Base-by-base conservation (phyloP, 2,329 filamentous ascomycete genomes). In the Lasiodiplodia sp. region DNA sequence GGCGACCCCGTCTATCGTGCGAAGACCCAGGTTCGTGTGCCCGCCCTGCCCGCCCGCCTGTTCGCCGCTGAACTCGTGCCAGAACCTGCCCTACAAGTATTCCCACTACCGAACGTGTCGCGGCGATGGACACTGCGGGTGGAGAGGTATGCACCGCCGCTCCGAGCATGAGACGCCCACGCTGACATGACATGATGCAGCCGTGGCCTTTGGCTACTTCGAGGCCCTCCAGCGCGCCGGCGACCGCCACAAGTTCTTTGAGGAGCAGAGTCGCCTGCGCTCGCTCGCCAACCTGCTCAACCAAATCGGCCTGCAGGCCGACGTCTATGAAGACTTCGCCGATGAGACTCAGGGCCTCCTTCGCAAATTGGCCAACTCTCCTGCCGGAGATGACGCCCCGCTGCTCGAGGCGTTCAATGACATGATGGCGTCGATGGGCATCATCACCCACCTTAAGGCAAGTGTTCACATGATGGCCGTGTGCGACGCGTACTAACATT, bases 41-140 rank as follows among this genome's bases (percentile, higher is more conserved):
- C 40, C 49, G 58, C 58, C 25, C 53, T 28, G 11, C 44, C 23
- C 49, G 49, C 40, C 37, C 31, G 21, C 49, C 53, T 38, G 44
- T 12, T 38, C 31, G 25, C 55, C 31, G 40, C 67, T 62, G 53
- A 53, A 63, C 58, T 51, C n/a, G 25, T 53, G 11, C 38, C 73
- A 97, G 94, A 87, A 90, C 23, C 86, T 99, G 67, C 91, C 94
- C 7, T 86, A 90, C 74, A 93, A 91, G 68, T 97, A 97, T 79
- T 92, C 93, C 23, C 90, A 94, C 78, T 97, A 95, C 77, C 92
- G 96, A 67, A 91, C 91, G 12, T 89, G 97, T 78, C 90, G 92
- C 80, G 95, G 96, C 66, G 95, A 98, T 82, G 96, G 96, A 69
- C 96, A 97, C 78, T 98, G 96, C 81, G 96, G 95, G 75, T 98